Conservation (phyloP, 2,329 filamentous ascomycete genomes). For the Aspergillus sp. region DNA sequence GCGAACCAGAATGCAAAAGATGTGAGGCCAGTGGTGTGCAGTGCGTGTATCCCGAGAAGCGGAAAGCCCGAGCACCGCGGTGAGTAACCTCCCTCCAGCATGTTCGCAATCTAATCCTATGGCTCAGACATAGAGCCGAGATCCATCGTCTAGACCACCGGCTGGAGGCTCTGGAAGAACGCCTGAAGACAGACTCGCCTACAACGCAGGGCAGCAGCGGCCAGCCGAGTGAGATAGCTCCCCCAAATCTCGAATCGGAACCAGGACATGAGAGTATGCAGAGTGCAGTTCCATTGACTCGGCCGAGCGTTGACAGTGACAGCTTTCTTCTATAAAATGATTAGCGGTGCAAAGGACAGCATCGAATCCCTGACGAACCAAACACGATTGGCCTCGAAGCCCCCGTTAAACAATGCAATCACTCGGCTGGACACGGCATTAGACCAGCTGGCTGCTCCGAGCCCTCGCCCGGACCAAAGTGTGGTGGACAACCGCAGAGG, state of each 20-base stretch:
- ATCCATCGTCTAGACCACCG: not conserved
- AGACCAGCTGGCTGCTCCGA: not conserved
- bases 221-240: not conserved
- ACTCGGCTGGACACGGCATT: conserved; percentile 3
- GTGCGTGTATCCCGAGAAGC: not conserved
- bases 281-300: too few relatives aligned
- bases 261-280: not conserved
- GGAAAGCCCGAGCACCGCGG: not conserved
- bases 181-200: not conserved
- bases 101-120: not conserved
- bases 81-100: not conserved
- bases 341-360: conserved; percentile 3
- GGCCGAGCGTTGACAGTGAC: not conserved
- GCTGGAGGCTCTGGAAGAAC: conserved; percentile 1
- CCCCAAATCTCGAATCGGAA: not conserved
- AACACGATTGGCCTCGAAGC: not conserved
- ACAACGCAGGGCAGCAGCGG: too few relatives aligned
- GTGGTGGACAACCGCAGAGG: not conserved
- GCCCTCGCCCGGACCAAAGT: not conserved
- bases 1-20: not conserved
- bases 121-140: not conserved
- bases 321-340: conserved; percentile 1
- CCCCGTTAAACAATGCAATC: not conserved
- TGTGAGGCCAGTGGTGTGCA: not conserved
- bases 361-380: conserved; percentile 1